Evolutionary conservation across 352 stramenopile species (phyloP).

Genomic region (Phytophthora pini): DNA sequence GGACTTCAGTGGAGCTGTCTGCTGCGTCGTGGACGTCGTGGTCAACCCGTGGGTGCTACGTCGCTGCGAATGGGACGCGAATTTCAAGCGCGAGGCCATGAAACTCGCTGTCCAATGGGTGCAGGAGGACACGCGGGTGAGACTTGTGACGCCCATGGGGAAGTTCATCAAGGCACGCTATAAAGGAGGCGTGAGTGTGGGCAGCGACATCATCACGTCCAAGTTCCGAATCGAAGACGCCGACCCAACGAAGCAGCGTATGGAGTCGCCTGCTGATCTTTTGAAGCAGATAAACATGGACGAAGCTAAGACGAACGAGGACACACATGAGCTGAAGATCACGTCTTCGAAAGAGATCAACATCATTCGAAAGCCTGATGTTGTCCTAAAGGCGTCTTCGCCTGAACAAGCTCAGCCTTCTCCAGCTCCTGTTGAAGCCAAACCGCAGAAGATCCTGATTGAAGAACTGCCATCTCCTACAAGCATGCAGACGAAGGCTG

Average conservation of each 20-base stretch:
- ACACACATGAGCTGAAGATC: slow-evolving; percentile 17
- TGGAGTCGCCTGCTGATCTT: slow-evolving; percentile 57
- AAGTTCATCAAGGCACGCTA: slow-evolving; percentile 90
- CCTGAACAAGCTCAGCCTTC: slow-evolving; percentile 8
- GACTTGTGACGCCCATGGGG: slow-evolving; percentile 44
- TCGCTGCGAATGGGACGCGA: slow-evolving; percentile 74
- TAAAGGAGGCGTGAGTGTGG: slow-evolving; percentile 72
- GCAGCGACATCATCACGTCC: slow-evolving; percentile 73
- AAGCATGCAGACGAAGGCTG: slow-evolving; percentile 7
- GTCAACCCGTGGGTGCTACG: slow-evolving; percentile 83
- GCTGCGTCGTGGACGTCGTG: slow-evolving; percentile 66
- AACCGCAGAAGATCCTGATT: slow-evolving; percentile 47
- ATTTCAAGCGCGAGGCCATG: slow-evolving; percentile 85
- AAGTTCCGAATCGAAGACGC: slow-evolving; percentile 73
- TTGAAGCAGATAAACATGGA: slow-evolving; percentile 58
- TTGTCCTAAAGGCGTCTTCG: slow-evolving; percentile 19
- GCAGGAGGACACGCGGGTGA: slow-evolving; percentile 64
- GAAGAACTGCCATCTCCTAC: slow-evolving; percentile 45
- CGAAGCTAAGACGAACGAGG: slow-evolving; percentile 25
- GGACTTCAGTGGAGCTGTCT: slow-evolving; percentile 52
- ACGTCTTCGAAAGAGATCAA: slow-evolving; percentile 19
- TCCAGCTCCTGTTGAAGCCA: slow-evolving; percentile 12
- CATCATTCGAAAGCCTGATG: neutral
- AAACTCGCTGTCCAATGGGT: slow-evolving; percentile 84
- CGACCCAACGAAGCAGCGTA: slow-evolving; percentile 32